These are phyloP conservation scores for Martensiomyces pterosporus DNA, from an alignment of 192 early-diverging fungal genomes.

Conservation along the genomic window DNA sequence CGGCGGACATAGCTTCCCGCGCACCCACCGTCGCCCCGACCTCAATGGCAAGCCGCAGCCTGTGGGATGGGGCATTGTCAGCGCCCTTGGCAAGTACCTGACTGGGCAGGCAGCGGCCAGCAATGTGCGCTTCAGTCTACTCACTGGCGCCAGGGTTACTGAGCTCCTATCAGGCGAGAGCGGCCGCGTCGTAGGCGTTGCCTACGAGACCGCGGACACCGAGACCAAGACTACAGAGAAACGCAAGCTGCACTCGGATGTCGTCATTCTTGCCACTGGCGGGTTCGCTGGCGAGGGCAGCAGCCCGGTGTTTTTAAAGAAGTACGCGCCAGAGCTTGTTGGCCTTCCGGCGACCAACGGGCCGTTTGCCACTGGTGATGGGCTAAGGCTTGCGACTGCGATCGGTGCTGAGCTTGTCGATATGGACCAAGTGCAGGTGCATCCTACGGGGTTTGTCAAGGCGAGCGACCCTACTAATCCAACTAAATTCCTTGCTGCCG, in stretches of 20 bases:
- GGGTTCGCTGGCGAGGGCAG: constrained; percentile 93
- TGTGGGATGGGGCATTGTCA: constrained; percentile 93
- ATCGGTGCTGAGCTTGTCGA: constrained; percentile 83
- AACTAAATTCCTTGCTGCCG: constrained; percentile 93
- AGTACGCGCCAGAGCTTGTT: constrained; percentile 74
- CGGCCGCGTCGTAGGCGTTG: constrained; percentile 73
- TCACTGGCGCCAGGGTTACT: constrained; percentile 81
- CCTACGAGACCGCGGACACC: constrained; percentile 58
- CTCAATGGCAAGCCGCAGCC: constrained; percentile 65
- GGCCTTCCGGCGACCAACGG: constrained; percentile 88
- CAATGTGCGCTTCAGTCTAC: constrained; percentile 69
- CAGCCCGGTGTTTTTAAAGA: constrained; percentile 67
- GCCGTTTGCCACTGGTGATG: constrained; percentile 92
- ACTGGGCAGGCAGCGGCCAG: constrained; percentile 63
- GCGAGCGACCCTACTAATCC: constrained; percentile 83
- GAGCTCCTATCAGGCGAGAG: constrained; percentile 63
- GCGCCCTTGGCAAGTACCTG: constrained; percentile 79
- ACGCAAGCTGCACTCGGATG: constrained; percentile 49
- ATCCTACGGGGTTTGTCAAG: constrained; percentile 94
- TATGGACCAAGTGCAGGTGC: constrained; percentile 96
- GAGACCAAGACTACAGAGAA: constrained; percentile 58
- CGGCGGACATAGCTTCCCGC: constrained; percentile 89
- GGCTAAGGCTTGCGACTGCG: constrained; percentile 79
- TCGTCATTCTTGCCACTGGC: constrained; percentile 90
- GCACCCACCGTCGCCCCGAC: constrained; percentile 76